These are phyloP conservation scores for Craspedostauros australis DNA, from an alignment of 108 stramenopile genomes.

Conservation along the genomic window DNA sequence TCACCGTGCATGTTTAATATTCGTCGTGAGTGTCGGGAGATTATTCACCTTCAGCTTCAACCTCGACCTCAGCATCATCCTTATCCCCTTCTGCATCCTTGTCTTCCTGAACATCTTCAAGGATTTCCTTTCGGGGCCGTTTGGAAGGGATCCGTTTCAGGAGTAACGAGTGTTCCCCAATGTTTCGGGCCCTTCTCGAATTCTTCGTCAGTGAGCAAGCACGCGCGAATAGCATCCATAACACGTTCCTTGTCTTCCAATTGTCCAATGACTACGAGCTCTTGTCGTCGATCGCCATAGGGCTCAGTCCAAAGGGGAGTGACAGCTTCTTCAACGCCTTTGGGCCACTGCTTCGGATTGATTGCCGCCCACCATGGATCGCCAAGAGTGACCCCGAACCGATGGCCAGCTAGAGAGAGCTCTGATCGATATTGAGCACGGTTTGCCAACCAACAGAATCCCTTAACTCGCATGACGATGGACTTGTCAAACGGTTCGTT, in stretches of 20 bases:
- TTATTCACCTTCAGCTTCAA: neutral
- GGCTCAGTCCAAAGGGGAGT: conserved; percentile 32
- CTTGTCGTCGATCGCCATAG: conserved; percentile 71
- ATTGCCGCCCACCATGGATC: conserved; percentile 59
- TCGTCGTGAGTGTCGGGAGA: conserved; percentile 3
- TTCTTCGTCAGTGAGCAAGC: conserved; percentile 61
- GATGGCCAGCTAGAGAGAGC: conserved; percentile 68
- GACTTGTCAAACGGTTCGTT: conserved; percentile 19
- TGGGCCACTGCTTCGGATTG: conserved; percentile 40
- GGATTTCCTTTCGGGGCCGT: too few relatives aligned
- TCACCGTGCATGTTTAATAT: conserved; percentile 2
- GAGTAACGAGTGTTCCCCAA: too few relatives aligned
- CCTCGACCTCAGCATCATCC: neutral
- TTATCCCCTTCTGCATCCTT: neutral
- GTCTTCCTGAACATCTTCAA: neutral
- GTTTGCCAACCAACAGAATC: conserved; percentile 56
- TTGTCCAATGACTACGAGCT: conserved; percentile 81
- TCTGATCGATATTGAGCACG: conserved; percentile 33
- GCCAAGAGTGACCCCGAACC: conserved; percentile 27
- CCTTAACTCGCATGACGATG: conserved; percentile 59
- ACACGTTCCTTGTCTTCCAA: conserved; percentile 34
- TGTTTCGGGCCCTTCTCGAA: conserved; percentile 28
- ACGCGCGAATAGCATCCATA: conserved; percentile 37
- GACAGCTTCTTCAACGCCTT: conserved; percentile 15
- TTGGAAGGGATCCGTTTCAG: too few relatives aligned